Conservation (phyloP, 805 yeast species). For the Candida peoriensis region DNA sequence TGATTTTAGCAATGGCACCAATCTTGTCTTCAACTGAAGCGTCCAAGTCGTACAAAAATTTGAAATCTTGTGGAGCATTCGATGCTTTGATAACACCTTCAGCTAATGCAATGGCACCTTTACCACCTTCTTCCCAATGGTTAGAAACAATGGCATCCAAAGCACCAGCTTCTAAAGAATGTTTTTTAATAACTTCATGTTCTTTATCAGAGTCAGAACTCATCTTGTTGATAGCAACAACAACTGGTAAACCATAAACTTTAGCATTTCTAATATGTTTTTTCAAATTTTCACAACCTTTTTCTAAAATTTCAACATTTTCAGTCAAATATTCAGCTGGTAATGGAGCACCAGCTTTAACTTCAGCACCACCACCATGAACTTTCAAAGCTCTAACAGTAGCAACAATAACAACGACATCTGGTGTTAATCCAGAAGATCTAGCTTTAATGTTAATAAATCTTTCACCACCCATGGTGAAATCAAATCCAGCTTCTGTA, state of each 20-base stretch:
- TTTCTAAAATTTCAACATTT: constrained; percentile 68
- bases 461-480: constrained; percentile 94
- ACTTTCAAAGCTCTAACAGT: constrained; percentile 95
- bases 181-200: constrained; percentile 71
- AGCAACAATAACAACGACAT: constrained; percentile 89
- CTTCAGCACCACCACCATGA: constrained; percentile 97
- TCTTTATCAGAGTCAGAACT: constrained; percentile 78
- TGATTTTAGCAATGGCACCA: constrained; percentile 69
- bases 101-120: constrained; percentile 83
- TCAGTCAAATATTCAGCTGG: constrained; percentile 79
- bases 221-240: constrained; percentile 90
- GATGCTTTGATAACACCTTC: constrained; percentile 76
- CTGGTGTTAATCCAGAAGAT: constrained; percentile 82
- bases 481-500: constrained; percentile 87
- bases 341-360: constrained; percentile 85
- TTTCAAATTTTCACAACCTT: constrained; percentile 82
- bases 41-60: constrained; percentile 66
- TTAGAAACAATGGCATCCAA: constrained; percentile 82
- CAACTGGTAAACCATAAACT: constrained; percentile 84
- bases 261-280: constrained; percentile 87
- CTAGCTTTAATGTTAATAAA: constrained; percentile 95
- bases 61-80: constrained; percentile 42
- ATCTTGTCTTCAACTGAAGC: constrained; percentile 77
- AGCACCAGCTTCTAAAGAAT: constrained; percentile 89
- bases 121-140: constrained; percentile 96